Base-by-base conservation (phyloP, 495 filamentous ascomycete genomes). In the Neohortaea acidophila region DNA sequence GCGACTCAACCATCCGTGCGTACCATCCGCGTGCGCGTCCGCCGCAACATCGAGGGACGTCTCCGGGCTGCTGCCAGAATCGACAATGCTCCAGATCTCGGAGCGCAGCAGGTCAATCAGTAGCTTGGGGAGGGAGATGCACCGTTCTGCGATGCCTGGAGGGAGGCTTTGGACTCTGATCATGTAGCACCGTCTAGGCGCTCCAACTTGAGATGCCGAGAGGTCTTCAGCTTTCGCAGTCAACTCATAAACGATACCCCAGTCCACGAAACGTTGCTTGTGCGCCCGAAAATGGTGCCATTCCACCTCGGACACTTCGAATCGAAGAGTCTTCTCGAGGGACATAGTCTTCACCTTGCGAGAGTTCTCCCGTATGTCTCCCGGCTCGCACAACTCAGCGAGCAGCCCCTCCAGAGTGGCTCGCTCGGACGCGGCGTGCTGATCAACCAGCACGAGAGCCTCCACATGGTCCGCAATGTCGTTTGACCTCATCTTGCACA, bases 391-490 rank as follows among this genome's bases (percentile, higher is more conserved):
- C 4, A 77, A 53, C 8, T 74, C 69, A 14, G 51, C 40, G 25
- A 81, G 61, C 0, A 97, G 64, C 0, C 52, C 52, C 56, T 97
- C 89, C 6, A 94, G 70, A 4, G 78, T 72, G 50, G 80, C 78
- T 14, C 89, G 69, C 57, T 97, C 89, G 57, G 91, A 84, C 1
- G 87, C 89, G 8, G 89, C 89, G 54, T 97, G 89, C 49, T 97
- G 89, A 54, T 97, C 89, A 30, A 97, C 69, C 8, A 94, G 64
- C 0, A 91, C 68, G 1, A 97, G 61, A 9, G 72, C 39, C 0
- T 61, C 31, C 5, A 9, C 34, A 15, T 33, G 35, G 3, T 25
- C 32, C 26, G 21, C 6, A 10, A 33, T 51, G 19, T 41, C 24
- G 12, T 36, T 15, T 3, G 29, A 3, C 3, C 43, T 47, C 26